phyloP scores from a whole-genome alignment of 345 rosid genomes.

The Eucalyptus polybractea region DNA sequence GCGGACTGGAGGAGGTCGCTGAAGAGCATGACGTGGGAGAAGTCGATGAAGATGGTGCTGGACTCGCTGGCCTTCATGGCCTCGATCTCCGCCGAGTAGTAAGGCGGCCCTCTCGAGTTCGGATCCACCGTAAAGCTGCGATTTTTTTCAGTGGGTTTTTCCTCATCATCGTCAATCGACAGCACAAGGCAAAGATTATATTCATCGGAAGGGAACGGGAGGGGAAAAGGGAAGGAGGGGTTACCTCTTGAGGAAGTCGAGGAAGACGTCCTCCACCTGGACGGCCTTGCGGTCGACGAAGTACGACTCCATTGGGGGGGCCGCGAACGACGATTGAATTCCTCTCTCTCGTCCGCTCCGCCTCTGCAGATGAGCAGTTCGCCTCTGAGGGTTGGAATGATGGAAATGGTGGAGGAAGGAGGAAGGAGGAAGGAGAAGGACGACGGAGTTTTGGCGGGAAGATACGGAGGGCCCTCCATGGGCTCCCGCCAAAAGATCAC shows the following conservation, averaged over 20 bases:
- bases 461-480: background rate
- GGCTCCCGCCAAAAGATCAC: background rate
- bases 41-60: conserved; percentile 75
- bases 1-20: conserved; percentile 77
- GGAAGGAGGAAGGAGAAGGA: background rate
- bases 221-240: background rate
- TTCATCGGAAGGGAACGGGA: background rate
- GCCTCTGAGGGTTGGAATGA: background rate
- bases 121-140: conserved; percentile 52
- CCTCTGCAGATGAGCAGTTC: background rate
- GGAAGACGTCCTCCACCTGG: conserved; percentile 76
- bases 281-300: conserved; percentile 76
- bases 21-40: conserved; percentile 75
- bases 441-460: background rate
- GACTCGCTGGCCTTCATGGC: conserved; percentile 64
- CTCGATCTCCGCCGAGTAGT: conserved; percentile 66
- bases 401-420: background rate
- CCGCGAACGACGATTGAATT: background rate
- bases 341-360: background rate
- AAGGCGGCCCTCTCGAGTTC: conserved; percentile 25
- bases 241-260: conserved; percentile 84
- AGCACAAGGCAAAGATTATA: background rate
- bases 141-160: background rate
- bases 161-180: background rate
- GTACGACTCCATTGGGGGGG: conserved; percentile 3